These are phyloP conservation scores for Mortierella sp. DNA, from an alignment of 371 early-diverging fungal species.

Conservation along the genomic window DNA sequence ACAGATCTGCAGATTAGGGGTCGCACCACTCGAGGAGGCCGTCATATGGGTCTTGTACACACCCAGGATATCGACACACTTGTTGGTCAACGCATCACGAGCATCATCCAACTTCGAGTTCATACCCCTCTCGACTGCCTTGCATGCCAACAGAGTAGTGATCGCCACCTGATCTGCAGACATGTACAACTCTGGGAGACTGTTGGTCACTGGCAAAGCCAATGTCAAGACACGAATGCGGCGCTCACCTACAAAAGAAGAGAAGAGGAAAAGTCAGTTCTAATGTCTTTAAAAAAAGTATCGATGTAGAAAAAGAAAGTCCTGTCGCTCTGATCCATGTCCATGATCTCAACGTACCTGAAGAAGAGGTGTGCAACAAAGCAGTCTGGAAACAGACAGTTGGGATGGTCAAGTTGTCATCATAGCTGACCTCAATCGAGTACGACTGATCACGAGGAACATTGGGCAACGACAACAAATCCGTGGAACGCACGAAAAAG, in stretches of 20 bases:
- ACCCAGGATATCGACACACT: constrained; percentile 84
- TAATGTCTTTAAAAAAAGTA: too few species aligned
- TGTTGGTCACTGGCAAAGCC: constrained; percentile 88
- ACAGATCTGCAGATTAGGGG: constrained; percentile 83
- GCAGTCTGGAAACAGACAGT: constrained; percentile 98
- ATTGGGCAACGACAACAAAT: constrained; percentile 93
- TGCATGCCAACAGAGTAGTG: constrained; percentile 83
- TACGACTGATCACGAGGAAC: constrained; percentile 96
- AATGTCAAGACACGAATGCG: constrained; percentile 97
- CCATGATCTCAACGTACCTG: constrained; percentile 49
- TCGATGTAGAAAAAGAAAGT: background rate
- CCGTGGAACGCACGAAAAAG: constrained; percentile 96
- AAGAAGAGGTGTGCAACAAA: constrained; percentile 87
- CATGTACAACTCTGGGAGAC: constrained; percentile 82
- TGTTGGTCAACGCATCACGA: constrained; percentile 91
- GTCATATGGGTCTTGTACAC: constrained; percentile 87
- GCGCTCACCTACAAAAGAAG: constrained; percentile 76
- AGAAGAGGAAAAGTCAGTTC: too few species aligned
- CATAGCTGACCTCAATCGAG: constrained; percentile 89
- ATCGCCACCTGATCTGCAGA: constrained; percentile 90
- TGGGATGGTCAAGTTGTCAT: constrained; percentile 82
- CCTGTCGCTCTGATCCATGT: too few species aligned
- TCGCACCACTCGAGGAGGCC: constrained; percentile 76
- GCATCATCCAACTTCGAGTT: constrained; percentile 94
- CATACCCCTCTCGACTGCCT: constrained; percentile 89